Evolutionary conservation across 305 asterid species (phyloP).

Genomic region (Fraxinus platypoda): DNA sequence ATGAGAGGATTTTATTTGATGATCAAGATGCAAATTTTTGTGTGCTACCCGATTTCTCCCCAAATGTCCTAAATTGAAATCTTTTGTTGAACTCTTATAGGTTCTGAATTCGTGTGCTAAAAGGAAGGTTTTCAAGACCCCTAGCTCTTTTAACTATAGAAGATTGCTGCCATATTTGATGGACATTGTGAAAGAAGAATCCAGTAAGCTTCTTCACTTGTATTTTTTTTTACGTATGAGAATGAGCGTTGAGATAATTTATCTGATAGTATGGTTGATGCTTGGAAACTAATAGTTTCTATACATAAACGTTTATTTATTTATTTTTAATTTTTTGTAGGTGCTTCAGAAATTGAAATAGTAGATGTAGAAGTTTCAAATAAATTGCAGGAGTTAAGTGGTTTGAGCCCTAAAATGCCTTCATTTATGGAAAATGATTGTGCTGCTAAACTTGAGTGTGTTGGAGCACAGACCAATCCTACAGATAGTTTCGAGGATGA

Average conservation of each 20-base stretch:
- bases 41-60: background rate
- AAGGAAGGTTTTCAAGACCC: slow-evolving; percentile 53
- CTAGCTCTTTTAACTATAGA: slow-evolving; percentile 65
- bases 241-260: background rate
- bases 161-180: slow-evolving; percentile 72
- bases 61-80: background rate
- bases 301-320: background rate
- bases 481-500: slow-evolving; percentile 15
- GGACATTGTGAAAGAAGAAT: slow-evolving; percentile 44
- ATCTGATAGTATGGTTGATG: background rate
- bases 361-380: slow-evolving; percentile 29
- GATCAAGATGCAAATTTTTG: background rate
- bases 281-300: background rate
- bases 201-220: slow-evolving; percentile 36
- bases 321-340: slow-evolving; percentile 22
- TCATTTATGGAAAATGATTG: slow-evolving; percentile 18
- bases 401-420: slow-evolving; percentile 21
- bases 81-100: slow-evolving; percentile 26
- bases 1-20: background rate
- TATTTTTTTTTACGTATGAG: background rate
- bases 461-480: slow-evolving; percentile 18
- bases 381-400: slow-evolving; percentile 22
- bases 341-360: slow-evolving; percentile 39
- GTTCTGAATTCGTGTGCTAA: slow-evolving; percentile 27
- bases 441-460: slow-evolving; percentile 18